phyloP scores from a whole-genome alignment of 257 asterid genomes.

The Solanum okadae region DNA sequence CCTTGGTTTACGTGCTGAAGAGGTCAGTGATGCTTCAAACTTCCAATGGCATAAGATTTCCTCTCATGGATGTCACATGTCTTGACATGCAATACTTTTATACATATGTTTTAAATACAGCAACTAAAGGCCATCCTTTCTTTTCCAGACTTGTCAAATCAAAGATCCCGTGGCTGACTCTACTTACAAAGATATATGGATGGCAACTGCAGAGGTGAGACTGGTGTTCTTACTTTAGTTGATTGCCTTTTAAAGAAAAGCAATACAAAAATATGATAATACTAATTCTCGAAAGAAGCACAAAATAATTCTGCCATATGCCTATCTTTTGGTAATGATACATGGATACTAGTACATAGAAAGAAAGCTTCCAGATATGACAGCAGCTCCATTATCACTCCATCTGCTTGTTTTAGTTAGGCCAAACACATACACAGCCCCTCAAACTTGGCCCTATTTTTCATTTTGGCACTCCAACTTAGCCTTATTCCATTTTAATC shows the following conservation, averaged over 20 bases:
- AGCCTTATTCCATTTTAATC: no score
- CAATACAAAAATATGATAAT: background rate
- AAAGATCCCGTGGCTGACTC: slow-evolving; percentile 68
- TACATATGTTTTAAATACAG: background rate
- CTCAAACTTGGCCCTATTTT: no score
- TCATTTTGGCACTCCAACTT: no score
- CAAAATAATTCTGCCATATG: background rate
- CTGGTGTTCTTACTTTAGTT: background rate
- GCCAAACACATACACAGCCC: no score
- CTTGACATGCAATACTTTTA: background rate
- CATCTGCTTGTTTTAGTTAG: background rate
- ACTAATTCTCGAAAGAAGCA: background rate
- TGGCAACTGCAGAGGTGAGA: slow-evolving; percentile 67
- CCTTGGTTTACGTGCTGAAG: slow-evolving; percentile 53
- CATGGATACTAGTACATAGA: background rate
- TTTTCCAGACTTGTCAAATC: slow-evolving; percentile 48
- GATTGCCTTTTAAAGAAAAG: background rate
- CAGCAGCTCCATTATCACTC: background rate
- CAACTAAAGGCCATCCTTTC: background rate
- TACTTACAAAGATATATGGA: slow-evolving; percentile 63
- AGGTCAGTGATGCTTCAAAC: slow-evolving; percentile 37
- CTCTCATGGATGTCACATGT: background rate
- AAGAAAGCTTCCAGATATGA: background rate
- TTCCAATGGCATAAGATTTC: background rate
- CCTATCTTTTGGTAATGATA: background rate